Evolutionary conservation across 1,139 yeast genomes (phyloP), one percentile per base, ranked within the genome.

Genomic region (Diutina siamensis): DNA sequence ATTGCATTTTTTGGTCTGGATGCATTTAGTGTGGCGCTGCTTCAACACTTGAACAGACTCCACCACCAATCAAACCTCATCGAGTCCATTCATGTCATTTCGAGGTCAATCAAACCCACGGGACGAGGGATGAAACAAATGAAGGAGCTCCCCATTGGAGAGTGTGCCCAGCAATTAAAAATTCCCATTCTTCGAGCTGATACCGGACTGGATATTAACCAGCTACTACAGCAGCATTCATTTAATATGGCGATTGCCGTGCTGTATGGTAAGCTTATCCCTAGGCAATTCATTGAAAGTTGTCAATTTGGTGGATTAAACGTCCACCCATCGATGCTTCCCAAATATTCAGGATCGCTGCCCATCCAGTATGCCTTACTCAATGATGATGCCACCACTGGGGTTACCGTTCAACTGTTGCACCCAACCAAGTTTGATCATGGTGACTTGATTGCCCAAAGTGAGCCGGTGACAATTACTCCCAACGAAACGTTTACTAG

Each of bases 301-400:
- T 63, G 82, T 38, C 60, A 62, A 9, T 77, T 62, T 56, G 89
- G 92, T 0, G 94, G 97, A 0, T 57, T 92, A 21, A 92, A 92
- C 57, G 89, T 92, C 0, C 99, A 92, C 58, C 99, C 99, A 0
- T 87, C 97, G 0, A 61, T 89, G 17, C 68, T 92, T 12, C 98
- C 98, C 0, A 66, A 64, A 45, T 80, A 85, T 56, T 74, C 89
- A 1, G 99, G 99, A 0, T 80, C 97, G 0, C 83, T 97, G 2
- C 99, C 99, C 0, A 64, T 94, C 5, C 97, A 92, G 52, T 73
- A 78, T 50, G 81, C 96, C 0, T 61, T 94, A 21, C 61, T 88
- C 55, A 77, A 83, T 51, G 71, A 71, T 46, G 92, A 83, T 52
- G 40, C 52, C 1, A 52, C 48, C 27, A 82, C 97, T 0, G 98